Conservation (phyloP, 2,329 filamentous ascomycete species). For the Colletotrichum sojae region DNA sequence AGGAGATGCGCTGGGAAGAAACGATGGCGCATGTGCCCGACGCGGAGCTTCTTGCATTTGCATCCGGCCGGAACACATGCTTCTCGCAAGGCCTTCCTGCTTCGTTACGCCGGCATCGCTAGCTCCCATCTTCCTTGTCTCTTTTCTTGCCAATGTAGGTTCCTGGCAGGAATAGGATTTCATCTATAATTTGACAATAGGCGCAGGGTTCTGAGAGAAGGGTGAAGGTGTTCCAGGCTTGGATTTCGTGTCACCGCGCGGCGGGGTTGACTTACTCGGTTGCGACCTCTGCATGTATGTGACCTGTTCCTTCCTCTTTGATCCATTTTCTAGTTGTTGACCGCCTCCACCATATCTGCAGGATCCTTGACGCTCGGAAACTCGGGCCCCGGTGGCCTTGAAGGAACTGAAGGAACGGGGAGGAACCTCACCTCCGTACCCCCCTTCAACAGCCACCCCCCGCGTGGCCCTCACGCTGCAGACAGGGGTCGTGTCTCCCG, state of each 20-base stretch:
- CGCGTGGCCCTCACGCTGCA: constrained; percentile 14
- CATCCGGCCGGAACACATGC: not conserved
- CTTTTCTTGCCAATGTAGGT: not conserved
- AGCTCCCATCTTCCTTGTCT: not conserved
- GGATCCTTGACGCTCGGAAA: not conserved
- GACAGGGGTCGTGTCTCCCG: constrained; percentile 11
- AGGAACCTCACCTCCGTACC: constrained; percentile 4
- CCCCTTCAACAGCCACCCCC: not conserved
- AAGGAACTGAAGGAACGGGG: not conserved
- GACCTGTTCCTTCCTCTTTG: not conserved
- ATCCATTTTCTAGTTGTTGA: not conserved
- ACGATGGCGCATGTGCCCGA: constrained; percentile 28
- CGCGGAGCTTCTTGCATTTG: not conserved
- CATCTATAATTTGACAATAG: constrained; percentile 6
- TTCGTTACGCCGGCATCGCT: constrained; percentile 18
- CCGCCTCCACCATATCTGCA: not conserved
- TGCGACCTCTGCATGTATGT: not conserved
- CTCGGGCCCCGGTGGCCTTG: not conserved
- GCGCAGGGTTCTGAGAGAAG: not conserved
- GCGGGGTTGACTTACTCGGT: constrained; percentile 4
- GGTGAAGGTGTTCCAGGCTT: constrained; percentile 8
- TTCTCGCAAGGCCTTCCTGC: constrained; percentile 28
- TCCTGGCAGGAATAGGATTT: not conserved
- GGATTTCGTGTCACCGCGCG: constrained; percentile 17
- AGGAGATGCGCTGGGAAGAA: not conserved